These are phyloP conservation scores for Pseudogymnoascus sp. DNA, from an alignment of 2,329 filamentous ascomycete genomes.

Conservation along the genomic window DNA sequence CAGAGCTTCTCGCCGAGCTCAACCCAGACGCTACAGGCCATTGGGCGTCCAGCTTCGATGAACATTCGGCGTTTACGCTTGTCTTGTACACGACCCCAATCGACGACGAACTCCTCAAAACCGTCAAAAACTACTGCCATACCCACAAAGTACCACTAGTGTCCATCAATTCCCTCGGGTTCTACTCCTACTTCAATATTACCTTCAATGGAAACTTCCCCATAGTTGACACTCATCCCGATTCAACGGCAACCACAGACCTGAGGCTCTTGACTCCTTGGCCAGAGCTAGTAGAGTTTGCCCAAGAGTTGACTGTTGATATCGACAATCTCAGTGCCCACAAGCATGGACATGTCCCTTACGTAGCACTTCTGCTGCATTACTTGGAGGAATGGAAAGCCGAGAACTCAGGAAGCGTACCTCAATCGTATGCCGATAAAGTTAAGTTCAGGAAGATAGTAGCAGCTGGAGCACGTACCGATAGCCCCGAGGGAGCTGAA, in stretches of 20 bases:
- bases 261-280: slow-evolving; percentile 79
- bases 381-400: slow-evolving; percentile 77
- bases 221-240: slow-evolving; percentile 92
- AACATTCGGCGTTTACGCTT: slow-evolving; percentile 46
- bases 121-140: slow-evolving; percentile 43
- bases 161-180: slow-evolving; percentile 81
- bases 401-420: slow-evolving; percentile 58
- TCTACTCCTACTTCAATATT: slow-evolving; percentile 84
- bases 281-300: slow-evolving; percentile 68
- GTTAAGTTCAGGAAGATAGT: slow-evolving; percentile 70
- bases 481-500: slow-evolving; percentile 78
- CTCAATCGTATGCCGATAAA: slow-evolving; percentile 77
- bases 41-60: slow-evolving; percentile 47
- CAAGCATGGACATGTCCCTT: slow-evolving; percentile 87
- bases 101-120: slow-evolving; percentile 41
- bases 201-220: slow-evolving; percentile 73
- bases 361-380: slow-evolving; percentile 73
- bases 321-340: slow-evolving; percentile 67
- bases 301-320: slow-evolving; percentile 56
- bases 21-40: slow-evolving; percentile 86
- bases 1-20: slow-evolving; percentile 71
- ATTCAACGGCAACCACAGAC: slow-evolving; percentile 76
- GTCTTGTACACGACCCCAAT: slow-evolving; percentile 56
- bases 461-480: slow-evolving; percentile 56
- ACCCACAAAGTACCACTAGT: slow-evolving; percentile 65